Evolutionary conservation across 768 basidiomycete species (phyloP).

Genomic region (Fomitopsis pulvina): DNA sequence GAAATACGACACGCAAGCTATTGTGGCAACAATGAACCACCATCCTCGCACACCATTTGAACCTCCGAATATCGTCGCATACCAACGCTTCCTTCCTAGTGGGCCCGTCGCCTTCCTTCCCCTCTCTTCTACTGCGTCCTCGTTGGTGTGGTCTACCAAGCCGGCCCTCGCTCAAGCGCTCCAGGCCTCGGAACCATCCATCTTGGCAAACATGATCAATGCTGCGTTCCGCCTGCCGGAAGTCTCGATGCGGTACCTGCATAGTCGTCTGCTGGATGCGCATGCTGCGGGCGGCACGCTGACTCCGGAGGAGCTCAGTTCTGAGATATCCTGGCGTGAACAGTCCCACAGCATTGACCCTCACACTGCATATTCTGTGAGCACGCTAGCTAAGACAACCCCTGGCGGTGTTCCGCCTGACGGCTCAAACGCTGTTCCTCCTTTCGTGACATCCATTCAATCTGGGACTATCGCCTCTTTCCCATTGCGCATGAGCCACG

Average conservation of each 20-base stretch:
- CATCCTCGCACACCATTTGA: constrained; percentile 55
- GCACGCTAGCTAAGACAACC: constrained; percentile 22
- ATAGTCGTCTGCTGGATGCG: constrained; percentile 52
- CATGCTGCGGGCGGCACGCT: constrained; percentile 39
- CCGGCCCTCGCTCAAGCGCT: constrained; percentile 71
- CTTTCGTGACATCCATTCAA: constrained; percentile 67
- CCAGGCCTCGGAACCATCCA: constrained; percentile 52
- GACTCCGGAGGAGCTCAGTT: constrained; percentile 40
- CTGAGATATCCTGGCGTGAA: constrained; percentile 73
- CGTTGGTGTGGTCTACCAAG: constrained; percentile 91
- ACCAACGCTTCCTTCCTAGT: constrained; percentile 91
- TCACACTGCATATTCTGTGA: constrained; percentile 57
- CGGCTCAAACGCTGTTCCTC: constrained; percentile 63
- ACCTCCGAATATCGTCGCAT: constrained; percentile 71
- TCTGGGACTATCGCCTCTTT: constrained; percentile 77
- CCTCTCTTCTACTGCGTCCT: constrained; percentile 68
- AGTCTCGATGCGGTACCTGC: constrained; percentile 61
- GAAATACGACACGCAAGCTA: constrained; percentile 82
- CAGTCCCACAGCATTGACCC: constrained; percentile 57
- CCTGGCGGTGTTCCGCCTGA: constrained; percentile 49
- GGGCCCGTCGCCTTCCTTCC: constrained; percentile 96
- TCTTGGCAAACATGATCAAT: constrained; percentile 75
- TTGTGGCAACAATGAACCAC: constrained; percentile 86
- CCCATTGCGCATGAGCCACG: constrained; percentile 82
- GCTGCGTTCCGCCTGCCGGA: constrained; percentile 84